A percentile compares a stretch with the other conserved stretches of the same genome.
Conservation (phyloP, 2,329 filamentous ascomycete genomes). For the Sclerotinia glacialis region DNA sequence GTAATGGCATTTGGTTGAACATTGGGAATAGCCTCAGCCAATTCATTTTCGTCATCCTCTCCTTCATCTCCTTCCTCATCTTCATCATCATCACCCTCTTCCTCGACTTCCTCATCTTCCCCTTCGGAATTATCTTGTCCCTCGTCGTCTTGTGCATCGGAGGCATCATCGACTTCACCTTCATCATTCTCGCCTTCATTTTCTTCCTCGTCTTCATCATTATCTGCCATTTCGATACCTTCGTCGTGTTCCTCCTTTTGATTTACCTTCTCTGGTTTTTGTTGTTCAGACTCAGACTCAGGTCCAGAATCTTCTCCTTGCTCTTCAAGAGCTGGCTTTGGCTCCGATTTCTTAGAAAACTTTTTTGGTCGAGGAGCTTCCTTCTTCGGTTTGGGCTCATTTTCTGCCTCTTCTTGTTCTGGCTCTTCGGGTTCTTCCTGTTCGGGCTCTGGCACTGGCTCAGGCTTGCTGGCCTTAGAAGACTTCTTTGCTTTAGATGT, state of each 20-base stretch:
- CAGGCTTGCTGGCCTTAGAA: neutral
- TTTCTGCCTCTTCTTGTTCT: slow-evolving; percentile 42
- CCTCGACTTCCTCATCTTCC: slow-evolving; percentile 2
- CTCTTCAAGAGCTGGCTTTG: neutral
- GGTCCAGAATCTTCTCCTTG: neutral
- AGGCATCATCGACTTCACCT: neutral
- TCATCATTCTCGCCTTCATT: slow-evolving; percentile 1
- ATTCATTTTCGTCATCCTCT: slow-evolving; percentile 2
- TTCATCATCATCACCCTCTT: neutral
- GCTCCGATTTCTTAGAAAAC: neutral
- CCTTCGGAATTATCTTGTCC: neutral
- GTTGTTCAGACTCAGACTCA: slow-evolving; percentile 6
- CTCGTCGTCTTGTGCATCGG: slow-evolving; percentile 9
- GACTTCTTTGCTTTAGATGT: neutral
- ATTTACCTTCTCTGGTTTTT: neutral
- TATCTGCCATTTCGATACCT: slow-evolving; percentile 17
- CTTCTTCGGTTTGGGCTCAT: slow-evolving; percentile 49
- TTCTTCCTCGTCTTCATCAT: slow-evolving; percentile 13
- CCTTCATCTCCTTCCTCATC: slow-evolving; percentile 17
- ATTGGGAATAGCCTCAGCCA: slow-evolving; percentile 7
- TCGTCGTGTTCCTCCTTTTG: slow-evolving; percentile 19
- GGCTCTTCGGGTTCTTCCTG: slow-evolving; percentile 27
- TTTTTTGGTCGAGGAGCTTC: slow-evolving; percentile 4
- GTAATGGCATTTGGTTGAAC: slow-evolving; percentile 17
- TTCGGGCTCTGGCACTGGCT: neutral